These are phyloP conservation scores for Neurospora sp. DNA, from an alignment of 495 filamentous ascomycete genomes.

Conservation along the genomic window DNA sequence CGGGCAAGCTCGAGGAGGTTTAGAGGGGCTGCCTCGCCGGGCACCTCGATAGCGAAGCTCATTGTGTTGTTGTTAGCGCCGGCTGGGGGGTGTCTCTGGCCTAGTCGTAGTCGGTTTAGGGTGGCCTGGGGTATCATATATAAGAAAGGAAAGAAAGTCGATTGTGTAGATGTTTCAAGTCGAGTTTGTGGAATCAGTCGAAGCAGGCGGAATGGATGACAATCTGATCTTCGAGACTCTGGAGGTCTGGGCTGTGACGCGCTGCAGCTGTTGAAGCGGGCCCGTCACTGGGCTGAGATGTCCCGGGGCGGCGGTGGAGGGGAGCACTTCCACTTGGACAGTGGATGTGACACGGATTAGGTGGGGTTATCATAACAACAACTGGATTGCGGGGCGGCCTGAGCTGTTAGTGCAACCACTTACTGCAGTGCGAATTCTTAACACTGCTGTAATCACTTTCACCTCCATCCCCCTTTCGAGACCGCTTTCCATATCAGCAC, in stretches of 20 bases:
- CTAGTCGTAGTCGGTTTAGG: neutral
- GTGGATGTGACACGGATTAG: neutral
- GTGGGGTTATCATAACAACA: neutral
- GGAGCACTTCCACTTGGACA: neutral
- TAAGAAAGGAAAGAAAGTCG: neutral
- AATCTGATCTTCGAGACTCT: neutral
- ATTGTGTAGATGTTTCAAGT: neutral
- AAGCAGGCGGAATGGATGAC: neutral
- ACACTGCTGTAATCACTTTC: neutral
- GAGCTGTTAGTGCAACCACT: neutral
- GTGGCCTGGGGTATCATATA: neutral
- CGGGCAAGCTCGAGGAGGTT: conserved; percentile 58
- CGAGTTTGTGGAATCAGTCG: neutral
- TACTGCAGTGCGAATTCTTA: neutral
- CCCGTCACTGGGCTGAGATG: neutral
- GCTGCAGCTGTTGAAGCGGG: neutral
- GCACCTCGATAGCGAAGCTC: conserved; percentile 45
- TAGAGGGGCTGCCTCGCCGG: conserved; percentile 44
- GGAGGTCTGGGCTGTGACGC: neutral
- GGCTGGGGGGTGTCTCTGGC: neutral
- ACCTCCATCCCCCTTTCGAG: neutral
- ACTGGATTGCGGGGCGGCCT: neutral
- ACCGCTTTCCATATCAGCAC: neutral
- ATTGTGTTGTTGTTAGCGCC: conserved; percentile 16
- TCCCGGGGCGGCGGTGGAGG: neutral